Base-by-base conservation (phyloP, 2,329 filamentous ascomycete genomes). In the Zymoseptoria tritici region DNA sequence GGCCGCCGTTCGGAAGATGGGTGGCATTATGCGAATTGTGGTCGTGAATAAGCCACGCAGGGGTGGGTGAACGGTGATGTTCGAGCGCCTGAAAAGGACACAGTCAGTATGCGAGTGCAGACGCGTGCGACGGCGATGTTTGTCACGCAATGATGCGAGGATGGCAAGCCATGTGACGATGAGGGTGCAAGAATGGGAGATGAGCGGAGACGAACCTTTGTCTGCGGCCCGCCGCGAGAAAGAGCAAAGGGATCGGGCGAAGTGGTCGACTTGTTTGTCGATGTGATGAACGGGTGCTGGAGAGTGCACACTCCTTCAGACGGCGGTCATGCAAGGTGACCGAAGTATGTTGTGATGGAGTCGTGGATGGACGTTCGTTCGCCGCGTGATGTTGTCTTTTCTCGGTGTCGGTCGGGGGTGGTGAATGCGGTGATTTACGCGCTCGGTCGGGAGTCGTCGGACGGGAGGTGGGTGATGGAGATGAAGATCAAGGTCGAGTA, bases 161-260 rank as follows among this genome's bases (percentile, higher is more conserved):
- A 22, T n/a, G 52, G 26, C 20, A 29, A 29, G 22, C 11, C n/a
- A 24, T 24, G 52, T 19, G 52, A 29, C 22, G 52, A 53, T 24
- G 20, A 13, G 50, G 13, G 52, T 19, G 52, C 13, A 29, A 29
- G 16, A 13, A 26, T 24, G 21, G 52, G 52, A 53, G 52, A 19
- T 24, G 29, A 53, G 22, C 22, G 19, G 22, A 29, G 52, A 29
- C 22, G 20, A 53, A 53, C 52, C 52, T 53, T 53, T 53, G 52
- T 53, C 52, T 53, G 29, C 52, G 52, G 52, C 52, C 52, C 22
- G 52, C 52, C 52, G 52, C 52, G 29, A 29, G 52, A 53, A 53
- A 29, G 16, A 53, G 52, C 52, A 53, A 53, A 53, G 52, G 22
- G 26, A 46, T 13, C 13, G 36, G 36, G 36, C 13, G 13, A 46